Percentiles rank a stretch among this genome's conserved stretches.
Evolutionary conservation across 352 stramenopile genomes (phyloP).

Genomic region (Phytopythium chamaehyphon): DNA sequence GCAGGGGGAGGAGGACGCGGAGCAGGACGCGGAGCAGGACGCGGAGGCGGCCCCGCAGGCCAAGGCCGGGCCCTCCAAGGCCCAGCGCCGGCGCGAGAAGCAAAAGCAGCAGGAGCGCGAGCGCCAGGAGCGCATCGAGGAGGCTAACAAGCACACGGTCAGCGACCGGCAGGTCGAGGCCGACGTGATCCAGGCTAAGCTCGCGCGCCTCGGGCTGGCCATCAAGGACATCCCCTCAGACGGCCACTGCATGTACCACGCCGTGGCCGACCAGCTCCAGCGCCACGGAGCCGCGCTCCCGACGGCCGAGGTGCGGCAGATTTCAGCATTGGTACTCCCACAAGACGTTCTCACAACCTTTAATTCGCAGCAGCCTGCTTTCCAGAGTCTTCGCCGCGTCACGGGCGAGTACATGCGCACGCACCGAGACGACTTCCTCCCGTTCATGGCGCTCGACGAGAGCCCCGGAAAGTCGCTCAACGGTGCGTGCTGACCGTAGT

Average conservation of each 20-base stretch:
- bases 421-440: slow-evolving; percentile 90
- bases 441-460: slow-evolving; percentile 83
- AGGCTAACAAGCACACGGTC: slow-evolving; percentile 76
- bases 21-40: slow-evolving; percentile 7
- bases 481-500: too few relatives aligned
- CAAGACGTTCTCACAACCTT: slow-evolving; percentile 4
- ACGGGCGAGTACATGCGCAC: slow-evolving; percentile 78
- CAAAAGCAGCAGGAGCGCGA: slow-evolving; percentile 76
- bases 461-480: slow-evolving; percentile 23
- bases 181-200: slow-evolving; percentile 63
- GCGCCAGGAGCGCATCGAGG: slow-evolving; percentile 65
- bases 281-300: slow-evolving; percentile 31
- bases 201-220: slow-evolving; percentile 40
- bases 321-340: too few relatives aligned
- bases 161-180: slow-evolving; percentile 79
- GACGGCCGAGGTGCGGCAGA: slow-evolving; percentile 1
- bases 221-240: slow-evolving; percentile 95
- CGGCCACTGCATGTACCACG: slow-evolving; percentile 97
- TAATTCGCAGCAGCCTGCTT: slow-evolving; percentile 27
- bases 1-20: neutral
- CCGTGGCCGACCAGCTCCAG: slow-evolving; percentile 90
- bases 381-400: slow-evolving; percentile 63
- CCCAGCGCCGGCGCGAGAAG: slow-evolving; percentile 67
- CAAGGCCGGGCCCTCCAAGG: slow-evolving; percentile 40
- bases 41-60: neutral